Base-by-base conservation (phyloP, 2,329 filamentous ascomycete genomes). In the Stagonosporopsis tanaceti region DNA sequence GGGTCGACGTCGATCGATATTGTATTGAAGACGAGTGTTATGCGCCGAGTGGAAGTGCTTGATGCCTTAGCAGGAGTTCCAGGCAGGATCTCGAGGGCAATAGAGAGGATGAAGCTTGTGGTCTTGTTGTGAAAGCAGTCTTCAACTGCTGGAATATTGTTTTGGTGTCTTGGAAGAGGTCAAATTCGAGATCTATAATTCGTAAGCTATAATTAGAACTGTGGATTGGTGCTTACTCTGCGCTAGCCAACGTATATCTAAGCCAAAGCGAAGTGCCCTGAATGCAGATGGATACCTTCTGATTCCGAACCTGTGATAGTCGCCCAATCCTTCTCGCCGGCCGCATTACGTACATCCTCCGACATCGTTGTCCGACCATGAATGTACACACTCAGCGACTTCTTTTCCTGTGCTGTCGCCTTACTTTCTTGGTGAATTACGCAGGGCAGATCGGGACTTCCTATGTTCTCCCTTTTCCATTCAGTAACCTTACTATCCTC, bases 281-380 rank as follows among this genome's bases (percentile, higher is more conserved):
- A 75, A 68, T 83, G 81, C 53, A 83, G 59, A 68, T 80, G 82
- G 2, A 82, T 71, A 30, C 78, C 76, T 32, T 68, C 68, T 4
- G 57, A 53, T 45, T 63, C 67, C 1, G 60, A 65, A 6, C 67
- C 72, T 17, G 63, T 73, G 7, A 80, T 25, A 12, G 79, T 74
- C 7, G 59, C 57, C 51, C 76, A 46, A 51, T 84, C 80, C 38
- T 76, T 76, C n/a, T 50, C 50, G 1, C 81, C 80, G 20, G 80
- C 80, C 7, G 79, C 80, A 67, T 81, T 79, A 2, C 79, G 71
- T 8, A 81, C 77, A 71, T 83, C 81, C 47, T 79, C 70, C 48
- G 81, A 72, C 80, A 83, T 81, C 4, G 76, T 79, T 22, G 66
- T 47, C 1, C 80, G 80, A 0, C 80, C 80, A 53, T 80, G 82